Percentiles rank a stretch among this genome's conserved stretches.
Evolutionary conservation across 2,329 filamentous ascomycete genomes (phyloP).

Genomic region (Leptographium procerum): DNA sequence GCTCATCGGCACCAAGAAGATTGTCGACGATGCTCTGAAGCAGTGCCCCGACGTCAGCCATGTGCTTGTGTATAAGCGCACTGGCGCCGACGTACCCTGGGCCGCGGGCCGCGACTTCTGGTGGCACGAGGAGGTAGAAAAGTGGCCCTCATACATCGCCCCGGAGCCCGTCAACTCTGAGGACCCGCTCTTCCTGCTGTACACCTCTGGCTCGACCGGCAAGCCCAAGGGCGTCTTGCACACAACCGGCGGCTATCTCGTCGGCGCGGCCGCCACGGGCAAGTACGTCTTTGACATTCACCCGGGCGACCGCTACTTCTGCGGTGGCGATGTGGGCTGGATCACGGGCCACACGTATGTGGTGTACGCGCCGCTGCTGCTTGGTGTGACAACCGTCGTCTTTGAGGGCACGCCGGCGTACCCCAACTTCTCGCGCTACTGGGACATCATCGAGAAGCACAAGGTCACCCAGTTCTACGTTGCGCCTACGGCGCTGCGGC

Average conservation of each 20-base stretch:
- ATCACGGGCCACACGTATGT: constrained; percentile 98
- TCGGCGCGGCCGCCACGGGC: constrained; percentile 84
- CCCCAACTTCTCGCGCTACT: constrained; percentile 95
- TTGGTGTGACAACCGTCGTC: constrained; percentile 89
- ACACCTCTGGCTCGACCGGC: constrained; percentile 94
- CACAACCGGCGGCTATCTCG: constrained; percentile 88
- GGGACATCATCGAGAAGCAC: constrained; percentile 96
- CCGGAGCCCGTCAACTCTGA: constrained; percentile 86
- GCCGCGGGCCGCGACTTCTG: constrained; percentile 80
- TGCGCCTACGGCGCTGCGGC: constrained; percentile 80
- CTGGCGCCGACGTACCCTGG: constrained; percentile 85
- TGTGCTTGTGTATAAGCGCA: constrained; percentile 89
- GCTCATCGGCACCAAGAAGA: constrained; percentile 96
- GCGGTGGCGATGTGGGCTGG: constrained; percentile 96
- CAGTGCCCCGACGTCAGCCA: constrained; percentile 82
- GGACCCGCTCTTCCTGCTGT: constrained; percentile 93
- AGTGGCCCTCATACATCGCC: constrained; percentile 86
- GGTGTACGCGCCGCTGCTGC: constrained; percentile 85
- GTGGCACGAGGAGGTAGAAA: constrained; percentile 98
- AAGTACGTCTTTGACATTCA: constrained; percentile 99
- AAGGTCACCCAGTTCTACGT: constrained; percentile 97
- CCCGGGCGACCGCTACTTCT: constrained; percentile 88
- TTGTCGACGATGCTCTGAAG: constrained; percentile 94
- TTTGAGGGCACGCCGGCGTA: constrained; percentile 98
- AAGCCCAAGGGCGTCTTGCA: constrained; percentile 99